These are phyloP conservation scores for Monosporascus cannonballus DNA, from an alignment of 2,329 filamentous ascomycete species.

Conservation along the genomic window DNA sequence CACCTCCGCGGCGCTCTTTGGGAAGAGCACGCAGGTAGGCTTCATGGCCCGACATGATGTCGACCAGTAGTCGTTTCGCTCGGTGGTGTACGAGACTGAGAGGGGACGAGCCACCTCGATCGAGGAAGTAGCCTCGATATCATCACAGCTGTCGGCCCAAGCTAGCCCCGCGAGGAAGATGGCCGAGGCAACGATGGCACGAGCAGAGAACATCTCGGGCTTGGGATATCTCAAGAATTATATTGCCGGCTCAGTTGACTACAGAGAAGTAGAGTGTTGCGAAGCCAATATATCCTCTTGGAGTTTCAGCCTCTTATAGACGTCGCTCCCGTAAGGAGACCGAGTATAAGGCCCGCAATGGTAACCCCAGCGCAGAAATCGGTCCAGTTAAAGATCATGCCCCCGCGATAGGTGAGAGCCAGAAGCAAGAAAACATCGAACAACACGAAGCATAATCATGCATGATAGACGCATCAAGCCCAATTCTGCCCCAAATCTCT, in stretches of 20 bases:
- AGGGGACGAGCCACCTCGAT: conserved; percentile 30
- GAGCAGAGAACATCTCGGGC: conserved; percentile 12
- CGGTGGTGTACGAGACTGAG: conserved; percentile 28
- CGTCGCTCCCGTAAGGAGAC: not conserved
- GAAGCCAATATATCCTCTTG: not conserved
- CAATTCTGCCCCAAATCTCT: too few species aligned
- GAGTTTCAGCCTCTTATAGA: not conserved
- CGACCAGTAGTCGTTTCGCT: conserved; percentile 40
- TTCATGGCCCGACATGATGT: conserved; percentile 34
- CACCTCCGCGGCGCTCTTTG: conserved; percentile 45
- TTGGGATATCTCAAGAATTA: not conserved
- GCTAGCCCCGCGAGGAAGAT: conserved; percentile 12
- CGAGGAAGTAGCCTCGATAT: conserved; percentile 24
- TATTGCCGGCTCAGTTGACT: not conserved
- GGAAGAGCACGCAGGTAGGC: conserved; percentile 41
- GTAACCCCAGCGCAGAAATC: not conserved
- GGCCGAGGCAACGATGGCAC: conserved; percentile 9
- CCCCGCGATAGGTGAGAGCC: not conserved
- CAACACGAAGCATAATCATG: too few species aligned
- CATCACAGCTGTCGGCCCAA: conserved; percentile 31
- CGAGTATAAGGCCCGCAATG: not conserved
- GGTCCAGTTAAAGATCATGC: not conserved
- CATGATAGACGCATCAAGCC: too few species aligned
- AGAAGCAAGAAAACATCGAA: too few species aligned
- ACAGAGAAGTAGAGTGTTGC: too few species aligned